Conservation (phyloP, 1,284 basidiomycete species). For the Butyriboletus appendiculatus region DNA sequence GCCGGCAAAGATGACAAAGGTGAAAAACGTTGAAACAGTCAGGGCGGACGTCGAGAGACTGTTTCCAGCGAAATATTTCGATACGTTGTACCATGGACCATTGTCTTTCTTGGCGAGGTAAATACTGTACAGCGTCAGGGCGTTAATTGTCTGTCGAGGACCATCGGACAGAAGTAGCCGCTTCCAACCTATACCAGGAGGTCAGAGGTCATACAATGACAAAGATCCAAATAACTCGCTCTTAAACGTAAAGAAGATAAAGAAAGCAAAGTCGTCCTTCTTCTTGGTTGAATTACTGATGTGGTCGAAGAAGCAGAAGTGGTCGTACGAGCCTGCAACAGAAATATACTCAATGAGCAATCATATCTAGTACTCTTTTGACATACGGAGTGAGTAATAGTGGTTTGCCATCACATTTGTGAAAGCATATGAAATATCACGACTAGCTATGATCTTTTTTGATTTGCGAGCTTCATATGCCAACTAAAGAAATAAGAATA, state of each 20-base stretch:
- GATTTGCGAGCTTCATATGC: slow-evolving; percentile 93
- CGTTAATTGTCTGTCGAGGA: slow-evolving; percentile 98
- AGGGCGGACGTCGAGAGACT: slow-evolving; percentile 80
- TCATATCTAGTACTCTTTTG: not conserved
- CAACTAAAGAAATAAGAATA: slow-evolving; percentile 45
- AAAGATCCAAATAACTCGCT: slow-evolving; percentile 50
- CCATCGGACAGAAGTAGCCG: slow-evolving; percentile 91
- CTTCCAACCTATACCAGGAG: slow-evolving; percentile 79
- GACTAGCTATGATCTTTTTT: slow-evolving; percentile 89
- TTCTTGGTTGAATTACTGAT: slow-evolving; percentile 95
- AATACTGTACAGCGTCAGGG: slow-evolving; percentile 89
- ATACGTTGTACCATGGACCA: slow-evolving; percentile 65
- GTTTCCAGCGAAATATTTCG: slow-evolving; percentile 69
- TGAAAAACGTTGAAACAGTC: slow-evolving; percentile 89
- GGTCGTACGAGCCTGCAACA: slow-evolving; percentile 82
- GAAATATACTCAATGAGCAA: slow-evolving; percentile 1
- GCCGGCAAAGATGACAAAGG: slow-evolving; percentile 84
- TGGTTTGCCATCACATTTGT: slow-evolving; percentile 98
- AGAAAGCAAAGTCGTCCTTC: slow-evolving; percentile 98
- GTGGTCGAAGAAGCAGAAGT: slow-evolving; percentile 98
- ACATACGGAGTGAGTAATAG: slow-evolving; percentile 89
- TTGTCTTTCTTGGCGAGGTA: slow-evolving; percentile 76
- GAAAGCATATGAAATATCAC: slow-evolving; percentile 96
- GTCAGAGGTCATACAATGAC: slow-evolving; percentile 12
- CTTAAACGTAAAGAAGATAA: slow-evolving; percentile 99